Percentiles rank a stretch among this genome's conserved stretches.
phyloP scores from a whole-genome alignment of 192 early-diverging fungal genomes.

The Coemansia biformis region DNA sequence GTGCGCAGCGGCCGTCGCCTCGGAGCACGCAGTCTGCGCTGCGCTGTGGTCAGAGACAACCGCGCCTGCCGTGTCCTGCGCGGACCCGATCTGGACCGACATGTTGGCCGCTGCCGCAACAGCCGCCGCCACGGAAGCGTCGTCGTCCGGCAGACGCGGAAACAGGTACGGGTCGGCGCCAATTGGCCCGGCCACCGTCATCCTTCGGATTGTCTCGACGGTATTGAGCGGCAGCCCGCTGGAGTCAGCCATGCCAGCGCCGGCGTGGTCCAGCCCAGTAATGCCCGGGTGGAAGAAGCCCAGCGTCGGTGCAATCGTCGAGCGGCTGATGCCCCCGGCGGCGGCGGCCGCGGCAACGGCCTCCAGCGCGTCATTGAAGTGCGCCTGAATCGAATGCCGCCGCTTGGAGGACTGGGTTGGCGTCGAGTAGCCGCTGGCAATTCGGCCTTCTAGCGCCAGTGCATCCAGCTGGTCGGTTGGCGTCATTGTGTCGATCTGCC shows the following conservation, averaged over 20 bases:
- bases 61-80: not conserved
- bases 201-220: constrained; percentile 37
- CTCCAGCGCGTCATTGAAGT: constrained; percentile 43
- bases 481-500: constrained; percentile 25
- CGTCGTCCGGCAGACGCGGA: constrained; percentile 45
- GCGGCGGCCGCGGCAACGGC: constrained; percentile 34
- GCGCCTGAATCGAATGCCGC: constrained; percentile 41
- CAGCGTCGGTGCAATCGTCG: constrained; percentile 28
- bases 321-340: constrained; percentile 35
- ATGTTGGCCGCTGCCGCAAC: constrained; percentile 7
- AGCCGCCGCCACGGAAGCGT: constrained; percentile 13
- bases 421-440: constrained; percentile 37
- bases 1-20: constrained; percentile 2
- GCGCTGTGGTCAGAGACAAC: not conserved
- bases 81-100: not conserved
- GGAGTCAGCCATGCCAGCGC: not conserved
- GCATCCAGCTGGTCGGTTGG: constrained; percentile 49
- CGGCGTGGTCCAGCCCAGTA: constrained; percentile 17
- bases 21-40: too few relatives aligned
- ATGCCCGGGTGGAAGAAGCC: constrained; percentile 25
- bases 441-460: constrained; percentile 41
- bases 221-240: constrained; percentile 18
- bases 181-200: constrained; percentile 39
- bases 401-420: constrained; percentile 39
- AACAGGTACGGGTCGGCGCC: constrained; percentile 37